phyloP scores from a whole-genome alignment of 225 moss, liverwort and hornwort genomes.

The Asterella californica region DNA sequence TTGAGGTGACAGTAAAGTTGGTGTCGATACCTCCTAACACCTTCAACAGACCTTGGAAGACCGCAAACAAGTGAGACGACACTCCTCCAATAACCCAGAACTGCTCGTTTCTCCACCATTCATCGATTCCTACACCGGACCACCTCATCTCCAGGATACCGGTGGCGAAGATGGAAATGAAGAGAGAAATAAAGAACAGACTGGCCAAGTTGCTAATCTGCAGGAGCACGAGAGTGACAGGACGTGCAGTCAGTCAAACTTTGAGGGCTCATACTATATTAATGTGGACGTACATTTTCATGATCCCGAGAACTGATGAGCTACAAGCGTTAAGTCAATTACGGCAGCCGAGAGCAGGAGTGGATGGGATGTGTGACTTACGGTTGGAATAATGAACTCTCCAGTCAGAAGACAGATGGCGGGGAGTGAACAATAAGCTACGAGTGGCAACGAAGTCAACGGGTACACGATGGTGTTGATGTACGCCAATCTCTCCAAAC shows the following conservation, averaged over 20 bases:
- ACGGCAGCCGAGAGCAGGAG: background rate
- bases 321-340: background rate
- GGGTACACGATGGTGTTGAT: slow-evolving; percentile 91
- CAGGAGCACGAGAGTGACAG: slow-evolving; percentile 10
- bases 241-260: background rate
- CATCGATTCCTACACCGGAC: slow-evolving; percentile 86
- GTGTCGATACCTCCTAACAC: slow-evolving; percentile 92
- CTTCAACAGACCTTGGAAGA: slow-evolving; percentile 93
- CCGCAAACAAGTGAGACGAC: slow-evolving; percentile 81
- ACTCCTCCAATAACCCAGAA: slow-evolving; percentile 98
- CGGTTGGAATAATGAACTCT: slow-evolving; percentile 91
- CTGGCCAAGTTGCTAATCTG: slow-evolving; percentile 94
- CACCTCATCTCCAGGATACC: slow-evolving; percentile 94
- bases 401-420: slow-evolving; percentile 91
- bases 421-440: slow-evolving; percentile 91
- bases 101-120: slow-evolving; percentile 99
- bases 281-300: no score
- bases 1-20: slow-evolving; percentile 92
- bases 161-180: slow-evolving; percentile 82
- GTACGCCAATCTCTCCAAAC: slow-evolving; percentile 86
- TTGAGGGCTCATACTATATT: no score
- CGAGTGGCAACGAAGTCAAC: slow-evolving; percentile 78
- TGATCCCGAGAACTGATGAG: background rate
- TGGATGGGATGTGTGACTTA: slow-evolving; percentile 26
- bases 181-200: slow-evolving; percentile 82